These are phyloP conservation scores for Desmodesmus armatus DNA, from an alignment of 139 green algal species.

Conservation along the genomic window DNA sequence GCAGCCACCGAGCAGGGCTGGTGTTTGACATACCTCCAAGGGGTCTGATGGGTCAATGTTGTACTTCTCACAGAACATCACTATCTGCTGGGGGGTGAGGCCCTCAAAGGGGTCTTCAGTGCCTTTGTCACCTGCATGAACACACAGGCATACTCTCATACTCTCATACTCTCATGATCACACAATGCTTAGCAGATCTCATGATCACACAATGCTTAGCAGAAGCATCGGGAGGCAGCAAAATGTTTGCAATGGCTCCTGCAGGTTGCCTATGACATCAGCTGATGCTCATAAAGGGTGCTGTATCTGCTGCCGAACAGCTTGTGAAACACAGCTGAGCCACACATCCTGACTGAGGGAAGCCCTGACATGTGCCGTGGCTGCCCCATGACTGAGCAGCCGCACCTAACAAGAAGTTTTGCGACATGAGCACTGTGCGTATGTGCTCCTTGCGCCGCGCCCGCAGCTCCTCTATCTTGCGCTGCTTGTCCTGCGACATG, in stretches of 20 bases:
- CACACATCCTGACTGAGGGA: too few species aligned
- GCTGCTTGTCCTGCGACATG: constrained; percentile 1
- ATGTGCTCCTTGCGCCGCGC: constrained; percentile 38
- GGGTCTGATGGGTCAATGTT: constrained; percentile 66
- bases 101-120: constrained; percentile 75
- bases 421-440: constrained; percentile 4
- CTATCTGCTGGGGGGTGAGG: constrained; percentile 68
- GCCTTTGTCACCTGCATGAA: constrained; percentile 50
- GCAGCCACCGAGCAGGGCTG: neutral
- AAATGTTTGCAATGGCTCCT: too few species aligned
- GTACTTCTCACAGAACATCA: constrained; percentile 51
- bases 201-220: too few species aligned
- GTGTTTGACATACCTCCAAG: constrained; percentile 68
- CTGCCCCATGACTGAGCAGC: too few species aligned
- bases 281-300: too few species aligned
- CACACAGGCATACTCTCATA: neutral
- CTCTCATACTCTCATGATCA: neutral
- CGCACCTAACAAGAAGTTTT: constrained; percentile 31
- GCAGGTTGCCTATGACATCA: too few species aligned
- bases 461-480: constrained; percentile 45
- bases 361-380: too few species aligned
- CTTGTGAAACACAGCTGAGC: too few species aligned
- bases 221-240: too few species aligned
- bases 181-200: neutral
- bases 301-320: too few species aligned